Evolutionary conservation across 2,329 filamentous ascomycete species (phyloP).

Genomic region (Colletotrichum spinosum): DNA sequence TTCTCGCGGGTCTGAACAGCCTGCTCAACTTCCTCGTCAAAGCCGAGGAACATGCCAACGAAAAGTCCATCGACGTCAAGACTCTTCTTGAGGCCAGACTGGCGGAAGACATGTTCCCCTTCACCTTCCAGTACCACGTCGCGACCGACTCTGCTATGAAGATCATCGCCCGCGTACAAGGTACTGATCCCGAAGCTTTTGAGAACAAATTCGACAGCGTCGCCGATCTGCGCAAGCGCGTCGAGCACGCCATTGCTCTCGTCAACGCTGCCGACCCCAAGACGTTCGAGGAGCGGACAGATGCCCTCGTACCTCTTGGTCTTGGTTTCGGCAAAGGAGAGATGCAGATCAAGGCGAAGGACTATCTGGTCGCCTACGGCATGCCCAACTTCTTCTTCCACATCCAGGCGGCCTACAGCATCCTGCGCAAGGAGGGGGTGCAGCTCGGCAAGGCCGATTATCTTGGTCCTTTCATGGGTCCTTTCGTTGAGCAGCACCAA

Average conservation of each 20-base stretch:
- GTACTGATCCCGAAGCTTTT: slow-evolving; percentile 42
- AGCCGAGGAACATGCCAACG: slow-evolving; percentile 24
- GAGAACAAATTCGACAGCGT: slow-evolving; percentile 46
- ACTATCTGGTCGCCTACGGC: slow-evolving; percentile 57
- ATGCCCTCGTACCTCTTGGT: slow-evolving; percentile 42
- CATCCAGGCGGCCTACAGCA: slow-evolving; percentile 64
- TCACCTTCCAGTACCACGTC: slow-evolving; percentile 54
- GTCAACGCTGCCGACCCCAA: slow-evolving; percentile 46
- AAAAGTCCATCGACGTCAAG: slow-evolving; percentile 26
- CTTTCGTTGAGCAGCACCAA: slow-evolving; percentile 27
- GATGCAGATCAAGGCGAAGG: slow-evolving; percentile 45
- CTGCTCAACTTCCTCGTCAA: slow-evolving; percentile 31
- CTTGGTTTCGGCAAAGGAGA: slow-evolving; percentile 41
- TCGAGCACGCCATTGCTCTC: slow-evolving; percentile 43
- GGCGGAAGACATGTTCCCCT: slow-evolving; percentile 55
- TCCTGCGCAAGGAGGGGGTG: slow-evolving; percentile 68
- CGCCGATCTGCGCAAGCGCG: slow-evolving; percentile 49
- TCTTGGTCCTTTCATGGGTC: slow-evolving; percentile 43
- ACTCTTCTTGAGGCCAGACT: slow-evolving; percentile 39
- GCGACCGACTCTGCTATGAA: slow-evolving; percentile 46
- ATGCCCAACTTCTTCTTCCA: slow-evolving; percentile 74
- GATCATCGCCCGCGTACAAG: slow-evolving; percentile 48
- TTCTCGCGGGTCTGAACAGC: slow-evolving; percentile 31
- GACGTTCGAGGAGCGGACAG: slow-evolving; percentile 40
- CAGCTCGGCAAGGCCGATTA: slow-evolving; percentile 69